These are phyloP conservation scores for Recurvomyces mirabilis DNA, from an alignment of 495 filamentous ascomycete genomes.

Conservation along the genomic window DNA sequence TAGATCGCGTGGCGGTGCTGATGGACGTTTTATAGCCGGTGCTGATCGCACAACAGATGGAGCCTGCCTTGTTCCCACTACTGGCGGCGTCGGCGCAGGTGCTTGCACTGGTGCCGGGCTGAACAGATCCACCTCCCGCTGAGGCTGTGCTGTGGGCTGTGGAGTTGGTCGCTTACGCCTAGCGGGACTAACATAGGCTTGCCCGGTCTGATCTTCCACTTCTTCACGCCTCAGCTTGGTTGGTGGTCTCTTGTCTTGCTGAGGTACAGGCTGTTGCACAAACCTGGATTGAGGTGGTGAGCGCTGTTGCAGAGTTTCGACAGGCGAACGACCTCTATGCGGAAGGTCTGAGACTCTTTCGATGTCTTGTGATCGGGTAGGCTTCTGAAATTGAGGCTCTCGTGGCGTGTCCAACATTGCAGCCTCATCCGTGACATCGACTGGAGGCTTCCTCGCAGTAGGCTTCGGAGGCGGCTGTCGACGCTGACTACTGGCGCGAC, in stretches of 20 bases:
- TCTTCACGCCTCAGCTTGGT: conserved; percentile 52
- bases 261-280: conserved; percentile 29
- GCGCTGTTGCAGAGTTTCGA: conserved; percentile 5
- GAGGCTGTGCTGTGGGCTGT: conserved; percentile 32
- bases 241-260: conserved; percentile 42
- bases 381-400: conserved; percentile 30
- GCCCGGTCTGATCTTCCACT: conserved; percentile 67
- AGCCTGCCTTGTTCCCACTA: too few species aligned
- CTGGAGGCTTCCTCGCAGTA: not conserved
- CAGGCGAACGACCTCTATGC: conserved; percentile 11
- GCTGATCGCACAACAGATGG: too few species aligned
- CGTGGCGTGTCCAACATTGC: conserved; percentile 63
- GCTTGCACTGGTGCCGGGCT: conserved; percentile 35
- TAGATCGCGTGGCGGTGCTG: conserved; percentile 50
- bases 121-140: conserved; percentile 38
- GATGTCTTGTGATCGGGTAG: not conserved
- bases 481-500: conserved; percentile 8
- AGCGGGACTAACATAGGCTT: conserved; percentile 85
- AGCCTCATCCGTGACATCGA: conserved; percentile 71
- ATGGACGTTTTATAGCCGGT: conserved; percentile 1
- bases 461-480: not conserved
- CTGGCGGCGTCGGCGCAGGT: conserved; percentile 9
- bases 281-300: conserved; percentile 38
- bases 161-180: conserved; percentile 53
- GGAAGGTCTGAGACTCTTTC: not conserved